Conservation (phyloP, 140 eudicot species). For the Anethum foeniculum region DNA sequence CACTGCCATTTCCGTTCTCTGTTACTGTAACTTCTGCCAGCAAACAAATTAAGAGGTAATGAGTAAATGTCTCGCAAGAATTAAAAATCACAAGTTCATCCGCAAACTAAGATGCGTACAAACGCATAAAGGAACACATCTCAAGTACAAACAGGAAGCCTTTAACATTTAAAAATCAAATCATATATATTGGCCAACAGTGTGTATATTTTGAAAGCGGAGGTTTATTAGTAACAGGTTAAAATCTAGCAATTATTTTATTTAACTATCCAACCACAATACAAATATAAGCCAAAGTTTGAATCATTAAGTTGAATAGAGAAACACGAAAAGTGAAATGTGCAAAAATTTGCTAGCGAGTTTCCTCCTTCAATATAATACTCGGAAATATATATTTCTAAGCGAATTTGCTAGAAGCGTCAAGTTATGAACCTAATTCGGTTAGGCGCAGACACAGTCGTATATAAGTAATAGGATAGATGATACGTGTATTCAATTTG, state of each 20-base stretch:
- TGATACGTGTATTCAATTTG: neutral
- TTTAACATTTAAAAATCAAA: neutral
- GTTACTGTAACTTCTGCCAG: constrained; percentile 37
- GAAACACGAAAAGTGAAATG: too few relatives aligned
- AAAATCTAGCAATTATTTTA: too few relatives aligned
- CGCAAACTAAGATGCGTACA: neutral
- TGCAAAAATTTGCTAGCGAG: too few relatives aligned
- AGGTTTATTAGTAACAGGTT: neutral
- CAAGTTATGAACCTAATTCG: neutral
- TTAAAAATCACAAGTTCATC: neutral
- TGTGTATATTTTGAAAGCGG: neutral
- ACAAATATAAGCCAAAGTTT: neutral
- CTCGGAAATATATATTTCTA: too few relatives aligned
- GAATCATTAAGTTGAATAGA: neutral
- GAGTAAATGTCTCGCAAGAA: neutral
- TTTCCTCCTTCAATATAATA: too few relatives aligned
- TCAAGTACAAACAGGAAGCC: constrained; percentile 3
- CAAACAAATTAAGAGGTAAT: neutral
- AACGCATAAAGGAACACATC: neutral
- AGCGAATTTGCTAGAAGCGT: neutral
- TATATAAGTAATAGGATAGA: neutral
- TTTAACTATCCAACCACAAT: too few relatives aligned
- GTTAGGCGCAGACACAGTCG: neutral
- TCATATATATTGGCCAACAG: neutral
- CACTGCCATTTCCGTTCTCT: constrained; percentile 58